Evolutionary conservation across 1,139 yeast genomes (phyloP).

Genomic region (Scheffersomyces lignicola): DNA sequence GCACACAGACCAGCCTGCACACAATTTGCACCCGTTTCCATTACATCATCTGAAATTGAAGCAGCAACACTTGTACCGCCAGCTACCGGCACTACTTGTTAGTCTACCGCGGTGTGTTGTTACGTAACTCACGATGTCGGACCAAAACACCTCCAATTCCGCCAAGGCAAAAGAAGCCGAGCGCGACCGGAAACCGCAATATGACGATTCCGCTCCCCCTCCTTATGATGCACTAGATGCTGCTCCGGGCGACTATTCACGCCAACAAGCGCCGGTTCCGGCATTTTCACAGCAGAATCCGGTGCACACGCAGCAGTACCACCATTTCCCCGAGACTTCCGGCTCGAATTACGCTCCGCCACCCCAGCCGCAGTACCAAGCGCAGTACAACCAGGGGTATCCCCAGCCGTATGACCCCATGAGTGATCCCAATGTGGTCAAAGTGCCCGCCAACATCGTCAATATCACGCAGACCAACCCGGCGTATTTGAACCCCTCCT

Average conservation of each 20-base stretch:
- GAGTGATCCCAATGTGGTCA: conserved; percentile 29
- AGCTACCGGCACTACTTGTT: too few species aligned
- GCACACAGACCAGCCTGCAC: too few species aligned
- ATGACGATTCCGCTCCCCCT: conserved; percentile 8
- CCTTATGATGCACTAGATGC: conserved; percentile 10
- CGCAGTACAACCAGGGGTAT: conserved; percentile 4
- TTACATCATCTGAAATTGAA: too few species aligned
- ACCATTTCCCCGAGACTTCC: conserved; percentile 2
- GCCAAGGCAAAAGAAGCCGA: conserved; percentile 6
- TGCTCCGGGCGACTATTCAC: conserved; percentile 2
- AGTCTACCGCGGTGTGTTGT: too few species aligned
- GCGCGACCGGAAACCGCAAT: conserved; percentile 7
- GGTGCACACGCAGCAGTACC: conserved; percentile 2
- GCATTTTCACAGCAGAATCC: conserved; percentile 4
- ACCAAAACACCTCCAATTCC: neutral
- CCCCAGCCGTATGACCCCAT: conserved; percentile 19
- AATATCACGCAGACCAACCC: conserved; percentile 39
- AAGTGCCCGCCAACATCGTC: conserved; percentile 35
- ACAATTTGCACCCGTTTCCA: too few species aligned
- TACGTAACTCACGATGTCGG: too few species aligned
- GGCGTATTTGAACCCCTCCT: conserved; percentile 38
- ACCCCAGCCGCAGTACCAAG: conserved; percentile 4
- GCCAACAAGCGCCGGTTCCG: conserved; percentile 4
- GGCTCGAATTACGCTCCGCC: conserved; percentile 2
- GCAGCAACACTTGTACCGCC: too few species aligned